phyloP scores from a whole-genome alignment of 2,329 filamentous ascomycete species.

The Rhynchosporium agropyri region DNA sequence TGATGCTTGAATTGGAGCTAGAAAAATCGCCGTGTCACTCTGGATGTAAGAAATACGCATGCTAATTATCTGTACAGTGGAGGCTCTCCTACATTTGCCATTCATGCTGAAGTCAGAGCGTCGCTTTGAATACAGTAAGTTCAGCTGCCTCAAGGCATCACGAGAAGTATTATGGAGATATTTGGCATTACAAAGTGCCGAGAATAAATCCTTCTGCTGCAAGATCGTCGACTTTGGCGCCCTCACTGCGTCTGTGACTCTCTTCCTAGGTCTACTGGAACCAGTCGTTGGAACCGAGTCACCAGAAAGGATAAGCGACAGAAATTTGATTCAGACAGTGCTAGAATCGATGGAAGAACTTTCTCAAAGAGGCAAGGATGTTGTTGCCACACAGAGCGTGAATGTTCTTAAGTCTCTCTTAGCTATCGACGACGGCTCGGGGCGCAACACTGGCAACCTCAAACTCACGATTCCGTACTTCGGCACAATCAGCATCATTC shows the following conservation, averaged over 20 bases:
- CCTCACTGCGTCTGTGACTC: constrained; percentile 38
- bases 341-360: constrained; percentile 34
- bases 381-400: constrained; percentile 37
- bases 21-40: neutral
- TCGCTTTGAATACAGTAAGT: constrained; percentile 41
- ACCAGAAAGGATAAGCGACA: constrained; percentile 28
- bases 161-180: constrained; percentile 39
- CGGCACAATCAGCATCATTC: constrained; percentile 39
- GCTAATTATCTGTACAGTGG: constrained; percentile 17
- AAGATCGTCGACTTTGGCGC: constrained; percentile 40
- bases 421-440: constrained; percentile 31
- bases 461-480: constrained; percentile 42
- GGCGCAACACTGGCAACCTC: constrained; percentile 30
- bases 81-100: constrained; percentile 38
- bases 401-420: constrained; percentile 40
- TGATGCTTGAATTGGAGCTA: neutral
- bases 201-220: constrained; percentile 37
- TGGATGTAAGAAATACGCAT: neutral
- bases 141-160: constrained; percentile 39
- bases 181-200: constrained; percentile 29
- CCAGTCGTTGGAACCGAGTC: constrained; percentile 24
- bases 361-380: constrained; percentile 26
- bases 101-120: constrained; percentile 42
- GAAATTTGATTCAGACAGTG: constrained; percentile 32
- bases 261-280: constrained; percentile 37